These are phyloP conservation scores for Pisolithus microcarpus DNA, from an alignment of 768 basidiomycete genomes.

Conservation along the genomic window DNA sequence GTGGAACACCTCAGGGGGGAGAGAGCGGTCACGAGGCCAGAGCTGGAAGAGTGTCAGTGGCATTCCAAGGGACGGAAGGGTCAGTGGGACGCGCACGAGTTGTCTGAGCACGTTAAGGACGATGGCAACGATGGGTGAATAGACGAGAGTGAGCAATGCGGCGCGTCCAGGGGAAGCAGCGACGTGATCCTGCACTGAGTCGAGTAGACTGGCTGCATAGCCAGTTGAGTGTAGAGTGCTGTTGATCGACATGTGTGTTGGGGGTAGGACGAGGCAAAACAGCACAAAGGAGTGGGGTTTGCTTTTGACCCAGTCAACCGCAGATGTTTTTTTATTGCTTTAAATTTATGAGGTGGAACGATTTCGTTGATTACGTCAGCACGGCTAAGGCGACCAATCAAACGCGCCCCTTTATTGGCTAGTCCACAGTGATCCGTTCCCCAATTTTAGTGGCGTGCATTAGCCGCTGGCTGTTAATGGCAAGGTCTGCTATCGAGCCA, in stretches of 20 bases:
- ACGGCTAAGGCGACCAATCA: too few species aligned
- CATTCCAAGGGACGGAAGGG: neutral
- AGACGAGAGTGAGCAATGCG: constrained; percentile 43
- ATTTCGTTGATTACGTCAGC: neutral
- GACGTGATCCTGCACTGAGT: constrained; percentile 14
- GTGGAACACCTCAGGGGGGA: constrained; percentile 91
- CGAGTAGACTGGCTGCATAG: constrained; percentile 18
- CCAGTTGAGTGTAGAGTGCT: constrained; percentile 16
- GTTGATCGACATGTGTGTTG: constrained; percentile 24
- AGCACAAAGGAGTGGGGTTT: neutral
- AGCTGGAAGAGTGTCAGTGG: constrained; percentile 37
- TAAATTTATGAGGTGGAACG: neutral
- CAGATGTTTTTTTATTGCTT: neutral
- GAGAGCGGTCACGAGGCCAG: constrained; percentile 56
- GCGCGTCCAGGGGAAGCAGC: constrained; percentile 20
- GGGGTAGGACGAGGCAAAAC: too few species aligned
- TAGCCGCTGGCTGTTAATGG: too few species aligned
- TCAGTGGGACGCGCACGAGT: constrained; percentile 42
- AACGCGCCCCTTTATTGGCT: too few species aligned
- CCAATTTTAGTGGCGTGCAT: too few species aligned
- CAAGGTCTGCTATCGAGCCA: neutral
- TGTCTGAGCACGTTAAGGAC: constrained; percentile 73
- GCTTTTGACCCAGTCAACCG: neutral
- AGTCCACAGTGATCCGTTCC: too few species aligned
- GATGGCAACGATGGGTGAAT: constrained; percentile 61